Evolutionary conservation across 148 eudicot genomes (phyloP), one percentile per base, ranked within the genome.

Genomic region (Camellia sinensis): DNA sequence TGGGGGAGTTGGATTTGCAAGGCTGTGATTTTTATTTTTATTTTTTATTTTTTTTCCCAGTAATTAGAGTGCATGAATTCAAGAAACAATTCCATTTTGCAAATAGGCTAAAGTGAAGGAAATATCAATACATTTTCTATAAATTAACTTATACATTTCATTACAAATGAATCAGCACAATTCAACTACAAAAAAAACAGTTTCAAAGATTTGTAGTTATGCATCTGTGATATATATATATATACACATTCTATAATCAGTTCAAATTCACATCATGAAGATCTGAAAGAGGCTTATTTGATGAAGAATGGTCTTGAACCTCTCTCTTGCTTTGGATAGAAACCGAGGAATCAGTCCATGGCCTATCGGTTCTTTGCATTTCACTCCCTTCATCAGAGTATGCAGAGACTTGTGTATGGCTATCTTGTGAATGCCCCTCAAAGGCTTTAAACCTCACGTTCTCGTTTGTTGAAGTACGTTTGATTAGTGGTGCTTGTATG

Each of bases 391-490:
- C 68, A 17, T 29, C 75, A 17, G 83, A 71, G 73, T 18, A 29
- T 37, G 75, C 54, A 48, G 78, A 82, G 66, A 65, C 12, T 2
- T 65, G 54, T 21, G 87, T 18, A 46, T 78, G 81, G 72, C 65
- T 76, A 67, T 83, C 83, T 60, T 77, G 75, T 59, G 73, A 52
- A 7, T 46, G 75, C 83, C 56, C 73, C 74, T 80, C 77, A 4
- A 85, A 80, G 54, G 88, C 83, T 67, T 65, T 80, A 40, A 85
- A 80, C 78, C 80, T 80, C 78, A 67, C 3, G 29, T 84, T 79
- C 14, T 77, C 83, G 13, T 50, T 44, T 43, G 21, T 4, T 13
- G 74, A 19, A 0, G 50, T 29, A 0, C 61, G 78, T 29, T 76
- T 86, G 21, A 86, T 53, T 1, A 80, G 21, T 3, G 79, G 73